These are phyloP conservation scores for Ballota nigra DNA, from an alignment of 257 asterid genomes.

Conservation along the genomic window DNA sequence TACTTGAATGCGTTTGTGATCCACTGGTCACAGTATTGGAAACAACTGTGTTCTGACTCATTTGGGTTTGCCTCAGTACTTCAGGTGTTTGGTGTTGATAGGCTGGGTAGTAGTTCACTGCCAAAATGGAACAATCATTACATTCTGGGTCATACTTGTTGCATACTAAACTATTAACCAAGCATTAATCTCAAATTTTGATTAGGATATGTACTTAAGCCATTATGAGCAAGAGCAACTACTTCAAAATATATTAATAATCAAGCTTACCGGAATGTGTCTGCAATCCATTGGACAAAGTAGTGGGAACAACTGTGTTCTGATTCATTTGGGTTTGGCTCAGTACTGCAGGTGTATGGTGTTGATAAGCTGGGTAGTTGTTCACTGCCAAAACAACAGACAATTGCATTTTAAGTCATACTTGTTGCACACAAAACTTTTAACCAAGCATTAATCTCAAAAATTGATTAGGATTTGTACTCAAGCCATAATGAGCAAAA, in stretches of 20 bases:
- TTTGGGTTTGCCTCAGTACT: no score
- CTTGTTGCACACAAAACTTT: neutral
- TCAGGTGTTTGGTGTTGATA: neutral
- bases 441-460: neutral
- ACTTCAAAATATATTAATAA: neutral
- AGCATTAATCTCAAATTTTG: neutral
- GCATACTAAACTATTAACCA: neutral
- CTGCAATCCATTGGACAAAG: no score
- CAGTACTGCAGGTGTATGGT: no score
- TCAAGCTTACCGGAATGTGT: no score
- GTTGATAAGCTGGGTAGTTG: conserved; percentile 31
- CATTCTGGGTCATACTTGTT: neutral
- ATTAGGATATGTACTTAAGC: neutral
- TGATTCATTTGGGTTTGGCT: no score
- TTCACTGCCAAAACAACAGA: conserved; percentile 38
- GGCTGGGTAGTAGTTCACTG: conserved; percentile 47
- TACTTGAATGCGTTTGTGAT: no score
- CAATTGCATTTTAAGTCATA: neutral
- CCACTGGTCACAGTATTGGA: no score
- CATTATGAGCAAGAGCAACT: neutral
- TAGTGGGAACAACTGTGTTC: no score
- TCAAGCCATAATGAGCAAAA: neutral
- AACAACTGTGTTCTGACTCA: no score
- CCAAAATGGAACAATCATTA: conserved; percentile 3
- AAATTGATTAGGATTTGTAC: neutral